A percentile compares a stretch with the other conserved stretches of the same genome.
Evolutionary conservation across 2,329 filamentous ascomycete species (phyloP).

Genomic region (Claviceps maximensis): DNA sequence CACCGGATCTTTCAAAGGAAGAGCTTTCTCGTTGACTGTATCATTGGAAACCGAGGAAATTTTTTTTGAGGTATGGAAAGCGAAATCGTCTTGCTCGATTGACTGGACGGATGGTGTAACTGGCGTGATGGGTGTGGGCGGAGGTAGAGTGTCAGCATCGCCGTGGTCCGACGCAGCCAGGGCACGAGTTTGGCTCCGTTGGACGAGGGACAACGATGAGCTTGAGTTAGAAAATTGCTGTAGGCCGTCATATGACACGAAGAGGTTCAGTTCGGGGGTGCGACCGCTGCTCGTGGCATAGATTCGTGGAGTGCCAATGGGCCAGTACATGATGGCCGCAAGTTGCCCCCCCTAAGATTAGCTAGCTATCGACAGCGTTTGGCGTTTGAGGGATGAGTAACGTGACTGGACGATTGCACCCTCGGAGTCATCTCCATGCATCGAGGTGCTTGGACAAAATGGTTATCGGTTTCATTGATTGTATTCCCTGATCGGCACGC

Average conservation of each 20-base stretch:
- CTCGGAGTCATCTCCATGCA: constrained; percentile 14
- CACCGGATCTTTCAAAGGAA: constrained; percentile 49
- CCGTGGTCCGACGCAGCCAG: constrained; percentile 18
- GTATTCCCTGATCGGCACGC: not conserved
- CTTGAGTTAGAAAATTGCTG: constrained; percentile 19
- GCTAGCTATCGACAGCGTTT: constrained; percentile 4
- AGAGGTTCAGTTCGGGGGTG: constrained; percentile 33
- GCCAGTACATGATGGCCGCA: constrained; percentile 68
- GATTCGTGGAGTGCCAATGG: constrained; percentile 69
- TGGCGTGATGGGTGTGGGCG: constrained; percentile 39
- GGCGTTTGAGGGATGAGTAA: constrained; percentile 7
- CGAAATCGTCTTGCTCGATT: constrained; percentile 39
- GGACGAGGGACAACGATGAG: constrained; percentile 3
- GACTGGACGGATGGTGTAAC: constrained; percentile 44
- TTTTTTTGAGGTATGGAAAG: constrained; percentile 12
- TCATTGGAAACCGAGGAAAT: constrained; percentile 11
- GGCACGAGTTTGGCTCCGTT: constrained; percentile 12
- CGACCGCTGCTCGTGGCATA: constrained; percentile 64
- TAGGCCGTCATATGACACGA: constrained; percentile 50
- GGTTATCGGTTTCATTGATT: not conserved
- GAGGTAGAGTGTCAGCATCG: constrained; percentile 20
- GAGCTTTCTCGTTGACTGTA: constrained; percentile 15
- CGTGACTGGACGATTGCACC: constrained; percentile 11
- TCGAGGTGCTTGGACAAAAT: not conserved
- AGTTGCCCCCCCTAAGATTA: constrained; percentile 14